Conservation (phyloP, 176 grass and related monocot genomes). For the Cenchrus americanus region DNA sequence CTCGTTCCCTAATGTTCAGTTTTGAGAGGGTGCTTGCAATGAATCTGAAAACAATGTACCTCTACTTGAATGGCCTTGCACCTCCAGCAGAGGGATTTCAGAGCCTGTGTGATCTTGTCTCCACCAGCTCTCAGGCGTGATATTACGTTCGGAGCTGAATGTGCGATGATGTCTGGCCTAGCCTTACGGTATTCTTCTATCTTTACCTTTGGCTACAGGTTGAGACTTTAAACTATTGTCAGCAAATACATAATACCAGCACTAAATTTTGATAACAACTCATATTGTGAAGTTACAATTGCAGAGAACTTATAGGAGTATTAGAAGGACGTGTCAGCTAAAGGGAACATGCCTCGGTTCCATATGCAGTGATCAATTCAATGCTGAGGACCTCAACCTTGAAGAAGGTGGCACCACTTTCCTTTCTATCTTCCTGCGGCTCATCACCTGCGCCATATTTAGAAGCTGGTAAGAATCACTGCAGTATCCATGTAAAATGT, state of each 20-base stretch:
- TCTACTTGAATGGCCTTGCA: conserved; percentile 77
- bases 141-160: conserved; percentile 77
- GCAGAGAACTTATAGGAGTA: neutral
- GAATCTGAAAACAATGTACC: conserved; percentile 53
- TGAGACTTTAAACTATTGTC: neutral
- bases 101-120: conserved; percentile 80
- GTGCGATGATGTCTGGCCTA: conserved; percentile 77
- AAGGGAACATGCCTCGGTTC: conserved; percentile 62
- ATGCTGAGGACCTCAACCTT: conserved; percentile 88
- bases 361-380: conserved; percentile 85
- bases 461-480: conserved; percentile 23
- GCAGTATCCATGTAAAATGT: neutral
- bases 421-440: conserved; percentile 47
- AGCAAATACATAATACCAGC: conserved; percentile 9
- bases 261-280: neutral
- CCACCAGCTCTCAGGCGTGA: conserved; percentile 71
- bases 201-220: conserved; percentile 60
- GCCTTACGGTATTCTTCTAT: conserved; percentile 73
- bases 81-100: conserved; percentile 83
- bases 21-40: neutral
- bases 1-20: neutral
- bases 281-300: neutral
- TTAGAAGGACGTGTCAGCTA: neutral
- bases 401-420: conserved; percentile 66
- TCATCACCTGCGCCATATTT: conserved; percentile 52